A percentile compares a stretch with the other conserved stretches of the same genome.
These are phyloP conservation scores for Erythrophleum fordii DNA, from an alignment of 306 rosid genomes.

Conservation along the genomic window DNA sequence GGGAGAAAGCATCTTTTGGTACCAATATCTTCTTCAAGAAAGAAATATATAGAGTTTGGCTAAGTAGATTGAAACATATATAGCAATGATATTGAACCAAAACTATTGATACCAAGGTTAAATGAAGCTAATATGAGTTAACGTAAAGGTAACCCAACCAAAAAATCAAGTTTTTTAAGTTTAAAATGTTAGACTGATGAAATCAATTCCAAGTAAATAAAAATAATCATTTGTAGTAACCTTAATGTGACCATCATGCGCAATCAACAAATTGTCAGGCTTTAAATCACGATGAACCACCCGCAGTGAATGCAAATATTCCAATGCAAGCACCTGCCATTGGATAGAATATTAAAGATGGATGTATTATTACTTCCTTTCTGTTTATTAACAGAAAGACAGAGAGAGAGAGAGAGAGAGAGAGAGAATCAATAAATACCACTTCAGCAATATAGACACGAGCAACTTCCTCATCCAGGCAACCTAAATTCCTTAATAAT, in stretches of 20 bases:
- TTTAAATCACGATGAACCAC: conserved; percentile 99
- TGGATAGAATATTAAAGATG: conserved; percentile 9
- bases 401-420: background rate
- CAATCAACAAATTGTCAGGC: conserved; percentile 97
- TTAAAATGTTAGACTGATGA: background rate
- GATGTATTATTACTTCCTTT: conserved; percentile 10
- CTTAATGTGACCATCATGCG: conserved; percentile 99
- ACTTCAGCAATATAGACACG: conserved; percentile 99
- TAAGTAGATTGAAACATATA: background rate
- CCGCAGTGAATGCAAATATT: conserved; percentile 85
- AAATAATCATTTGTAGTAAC: conserved; percentile 45
- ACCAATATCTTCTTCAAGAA: background rate
- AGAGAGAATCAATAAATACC: conserved; percentile 51
- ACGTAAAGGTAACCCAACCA: conserved; percentile 10
- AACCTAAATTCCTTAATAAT: conserved; percentile 93
- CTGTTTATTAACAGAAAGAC: conserved; percentile 19
- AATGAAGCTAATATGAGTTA: conserved; percentile 13
- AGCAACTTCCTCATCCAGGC: conserved; percentile 92
- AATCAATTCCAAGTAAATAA: conserved; percentile 20
- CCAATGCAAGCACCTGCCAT: conserved; percentile 92
- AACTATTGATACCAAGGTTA: background rate
- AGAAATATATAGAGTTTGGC: conserved; percentile 21
- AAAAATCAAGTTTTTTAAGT: background rate
- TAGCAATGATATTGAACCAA: background rate
- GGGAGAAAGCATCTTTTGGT: background rate